Conservation (phyloP, 208 protist species). For the Trypanosoma scelopori region DNA sequence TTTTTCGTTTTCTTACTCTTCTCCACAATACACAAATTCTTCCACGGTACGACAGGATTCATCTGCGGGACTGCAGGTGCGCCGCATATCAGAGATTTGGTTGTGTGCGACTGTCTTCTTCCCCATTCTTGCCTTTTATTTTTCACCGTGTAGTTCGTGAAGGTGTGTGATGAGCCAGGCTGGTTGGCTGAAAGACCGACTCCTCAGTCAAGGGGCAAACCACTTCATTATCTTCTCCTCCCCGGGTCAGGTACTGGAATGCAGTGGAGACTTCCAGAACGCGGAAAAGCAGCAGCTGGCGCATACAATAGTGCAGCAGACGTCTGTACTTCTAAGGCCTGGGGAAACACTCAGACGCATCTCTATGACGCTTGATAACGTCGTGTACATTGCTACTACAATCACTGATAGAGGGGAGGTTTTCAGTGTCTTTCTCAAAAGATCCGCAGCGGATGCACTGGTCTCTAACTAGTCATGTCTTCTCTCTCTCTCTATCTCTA, state of each 20-base stretch:
- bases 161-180: constrained; percentile 53
- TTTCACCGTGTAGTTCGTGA: constrained; percentile 8
- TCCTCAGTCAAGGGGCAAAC: constrained; percentile 79
- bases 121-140: constrained; percentile 8
- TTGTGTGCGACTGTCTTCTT: no score
- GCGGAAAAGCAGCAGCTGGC: constrained; percentile 67
- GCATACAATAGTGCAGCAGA: constrained; percentile 75
- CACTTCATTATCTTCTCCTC: constrained; percentile 81
- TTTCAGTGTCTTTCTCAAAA: constrained; percentile 73
- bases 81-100: not conserved
- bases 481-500: constrained; percentile 13
- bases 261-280: constrained; percentile 75
- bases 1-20: constrained; percentile 6
- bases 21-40: no score
- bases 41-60: no score
- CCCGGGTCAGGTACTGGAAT: constrained; percentile 65
- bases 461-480: not conserved
- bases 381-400: constrained; percentile 76
- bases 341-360: constrained; percentile 70
- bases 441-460: constrained; percentile 28
- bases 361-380: constrained; percentile 77
- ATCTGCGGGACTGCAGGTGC: no score
- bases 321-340: constrained; percentile 37
- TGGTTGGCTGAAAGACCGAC: constrained; percentile 77
- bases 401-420: constrained; percentile 37